Evolutionary conservation across 2,329 filamentous ascomycete genomes (phyloP), one percentile per base, ranked within the genome.

Genomic region (Colletotrichum sp.): DNA sequence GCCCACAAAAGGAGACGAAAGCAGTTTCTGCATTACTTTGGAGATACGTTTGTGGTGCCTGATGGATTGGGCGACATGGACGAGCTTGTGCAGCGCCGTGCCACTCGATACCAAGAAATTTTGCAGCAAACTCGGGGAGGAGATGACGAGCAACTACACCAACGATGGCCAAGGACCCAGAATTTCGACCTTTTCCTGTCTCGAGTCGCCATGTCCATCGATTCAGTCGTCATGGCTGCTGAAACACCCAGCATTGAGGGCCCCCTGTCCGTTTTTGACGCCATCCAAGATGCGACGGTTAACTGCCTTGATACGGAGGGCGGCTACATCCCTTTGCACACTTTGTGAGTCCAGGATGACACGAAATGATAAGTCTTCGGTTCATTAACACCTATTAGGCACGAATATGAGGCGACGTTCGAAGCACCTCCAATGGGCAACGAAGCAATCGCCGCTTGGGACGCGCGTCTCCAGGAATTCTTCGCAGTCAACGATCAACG

Each of bases 21-120:
- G 21, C 68, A 70, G 6, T 74, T 76, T 24, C 38, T 76, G 11
- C 69, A 69, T 34, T 66, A 74, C 31, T 62, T 76, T 12, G 66
- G 68, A 29, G 69, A 69, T 13, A 70, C 69, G 3, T 76, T 76
- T n/a, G 72, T 73, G 16, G 72, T 76, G 16, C 72, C 76, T 6
- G 76, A 76, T 36, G 74, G 72, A 3, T 58, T 76, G 24, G 74
- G 69, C 21, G 72, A 76, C 36, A 67, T 73, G 62, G 72, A 75
- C 31, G 64, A 76, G n/a, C 63, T 75, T 12, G 66, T 74, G 24
- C 70, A 69, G 33, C 73, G 59, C 36, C 70, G 66, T n/a, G 55
- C 66, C 33, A 66, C 54, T 36, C 55, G 70, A 16, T 70, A 66
- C n/a, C 63, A 66, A 29, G 66, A 67, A 33, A 59, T 66, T 24